Evolutionary conservation across 257 asterid species (phyloP), one percentile per base, ranked within the genome.

Genomic region (Solanum virginianum): DNA sequence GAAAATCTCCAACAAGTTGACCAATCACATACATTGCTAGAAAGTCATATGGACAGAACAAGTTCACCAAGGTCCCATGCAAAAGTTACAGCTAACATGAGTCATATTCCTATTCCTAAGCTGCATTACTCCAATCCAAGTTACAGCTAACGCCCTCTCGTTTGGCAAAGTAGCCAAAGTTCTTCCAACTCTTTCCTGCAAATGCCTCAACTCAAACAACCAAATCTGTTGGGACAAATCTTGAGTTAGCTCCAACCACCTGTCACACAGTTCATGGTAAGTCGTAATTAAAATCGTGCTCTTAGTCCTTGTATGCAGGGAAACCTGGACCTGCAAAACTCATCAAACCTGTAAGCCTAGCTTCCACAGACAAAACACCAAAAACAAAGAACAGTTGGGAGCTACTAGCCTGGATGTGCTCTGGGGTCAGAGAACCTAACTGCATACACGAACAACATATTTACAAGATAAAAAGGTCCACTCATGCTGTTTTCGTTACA

Each of bases 291-390:
- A 88, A 86, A 89, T 39, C 57, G 81, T 53, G 66, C 63, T 86
- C 84, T 81, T 86, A 71, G 86, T 87, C 92, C 81, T 82, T 87
- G 56, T 81, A 90, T 86, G 92, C 98, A 93, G 93, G 95, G 91
- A 87, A 88, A 87, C 97, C 98, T 94, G 99, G 90, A 92, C 97
- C 99, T 95, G 99, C 99, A 95, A 93, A 92, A 94, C 98, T 95
- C 81, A 75, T 86, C 5, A 72, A 82, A 71, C 41, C 18, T 86
- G 92, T 94, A 90, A 95, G 93, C 47, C 80, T 70, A 26, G 86
- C 39, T 72, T 59, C 75, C 18, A 45, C 26, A 70, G 4, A 17
- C 22, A 22, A 72, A 65, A 18, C 13, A 32, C 24, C 18, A 51
- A 85, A 32, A 81, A 24, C 12, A 41, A 13, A 81, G 86, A 84